A percentile compares a stretch with the other conserved stretches of the same genome.
Evolutionary conservation across 257 asterid species (phyloP).

Genomic region (Solanum appendiculatum): DNA sequence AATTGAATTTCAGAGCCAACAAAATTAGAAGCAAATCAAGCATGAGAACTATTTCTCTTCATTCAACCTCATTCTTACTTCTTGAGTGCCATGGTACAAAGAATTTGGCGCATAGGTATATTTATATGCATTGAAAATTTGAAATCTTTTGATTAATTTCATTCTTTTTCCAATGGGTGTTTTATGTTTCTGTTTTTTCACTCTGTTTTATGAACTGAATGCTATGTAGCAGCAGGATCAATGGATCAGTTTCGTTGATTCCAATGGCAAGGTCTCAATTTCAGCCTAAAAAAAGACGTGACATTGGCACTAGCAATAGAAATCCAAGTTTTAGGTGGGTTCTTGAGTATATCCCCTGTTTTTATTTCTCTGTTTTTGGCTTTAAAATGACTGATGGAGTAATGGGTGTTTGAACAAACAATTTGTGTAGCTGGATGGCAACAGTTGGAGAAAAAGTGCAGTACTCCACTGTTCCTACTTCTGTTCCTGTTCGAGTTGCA

Average conservation of each 20-base stretch:
- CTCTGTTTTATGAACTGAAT: not conserved
- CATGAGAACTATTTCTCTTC: conserved; percentile 26
- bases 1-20: not conserved
- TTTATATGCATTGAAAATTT: not conserved
- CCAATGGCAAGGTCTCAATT: conserved; percentile 22
- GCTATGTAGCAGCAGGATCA: conserved; percentile 2
- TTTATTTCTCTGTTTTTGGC: not conserved
- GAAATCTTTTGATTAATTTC: not conserved
- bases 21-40: not conserved
- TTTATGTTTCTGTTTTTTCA: not conserved
- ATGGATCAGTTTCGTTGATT: not conserved
- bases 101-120: not conserved
- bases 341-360: not conserved
- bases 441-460: conserved; percentile 27
- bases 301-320: conserved; percentile 13
- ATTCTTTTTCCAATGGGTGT: not conserved
- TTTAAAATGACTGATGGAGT: not conserved
- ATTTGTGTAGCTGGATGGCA: conserved; percentile 26
- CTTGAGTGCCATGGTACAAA: not conserved
- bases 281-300: conserved; percentile 20
- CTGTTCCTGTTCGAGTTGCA: conserved; percentile 79
- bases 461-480: conserved; percentile 33
- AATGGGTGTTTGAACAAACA: not conserved
- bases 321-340: conserved; percentile 34
- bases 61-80: conserved; percentile 15